Evolutionary conservation across 305 asterid genomes (phyloP), one percentile per base, ranked within the genome.

Genomic region (Fraxinus platypoda): DNA sequence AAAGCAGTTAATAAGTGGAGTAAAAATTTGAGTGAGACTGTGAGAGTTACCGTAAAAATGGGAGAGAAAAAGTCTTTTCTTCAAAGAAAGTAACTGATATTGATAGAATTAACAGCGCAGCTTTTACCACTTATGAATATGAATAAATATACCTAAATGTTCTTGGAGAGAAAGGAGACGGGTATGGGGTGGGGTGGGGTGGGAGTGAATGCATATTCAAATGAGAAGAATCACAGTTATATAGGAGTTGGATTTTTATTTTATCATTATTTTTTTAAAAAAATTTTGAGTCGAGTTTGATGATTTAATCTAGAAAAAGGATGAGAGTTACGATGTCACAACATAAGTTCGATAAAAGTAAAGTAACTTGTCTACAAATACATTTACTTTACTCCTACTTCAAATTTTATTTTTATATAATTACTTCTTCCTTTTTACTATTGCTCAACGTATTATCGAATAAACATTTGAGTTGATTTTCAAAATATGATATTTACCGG

Each of bases 211-310:
- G 79, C 59, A 33, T 37, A 38, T 74, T 81, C 84, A 81, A 76
- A 81, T 57, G 59, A 62, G 34, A 33, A 23, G 66, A 54, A 57
- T 81, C 74, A 25, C 33, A 66, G 13, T 38, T 21, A 77, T 83
- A 81, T 41, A 46, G 59, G 66, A 77, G 74, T 70, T 64, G 78
- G 86, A 79, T 59, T 54, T 72, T 46, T 78, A 15, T 23, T 75
- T 31, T 73, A 74, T 71, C 75, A 62, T 83, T 38, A 35, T 82
- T n/a, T 21, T 3, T 37, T 83, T 81, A 81, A 86, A 81, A 86
- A 80, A 72, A 37, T 19, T 19, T 23, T 35, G 23, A 26, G 12
- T 1, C 0, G 19, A 15, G n/a, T 19, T 33, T 77, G 2, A 3
- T 31, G 78, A 80, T 76, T 17, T 13, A 25, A 80, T 84, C 84